A percentile compares a stretch with the other conserved stretches of the same genome.
phyloP scores from a whole-genome alignment of 75 land plant genomes.

The Sequoia sempervirens region DNA sequence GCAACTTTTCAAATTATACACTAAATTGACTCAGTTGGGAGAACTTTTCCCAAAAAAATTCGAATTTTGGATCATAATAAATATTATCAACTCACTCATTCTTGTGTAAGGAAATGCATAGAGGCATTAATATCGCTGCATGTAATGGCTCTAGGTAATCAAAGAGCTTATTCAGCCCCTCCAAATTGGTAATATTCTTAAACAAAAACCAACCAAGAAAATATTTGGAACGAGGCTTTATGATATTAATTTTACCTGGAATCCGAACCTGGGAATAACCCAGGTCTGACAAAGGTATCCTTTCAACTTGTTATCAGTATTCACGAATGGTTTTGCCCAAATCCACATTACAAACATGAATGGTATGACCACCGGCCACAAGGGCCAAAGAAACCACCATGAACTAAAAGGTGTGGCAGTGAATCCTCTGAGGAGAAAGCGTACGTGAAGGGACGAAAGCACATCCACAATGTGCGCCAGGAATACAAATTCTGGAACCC shows the following conservation, averaged over 20 bases:
- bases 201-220: not conserved
- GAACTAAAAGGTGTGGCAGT: constrained; percentile 35
- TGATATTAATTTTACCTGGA: constrained; percentile 42
- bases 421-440: constrained; percentile 45
- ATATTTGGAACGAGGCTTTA: not conserved
- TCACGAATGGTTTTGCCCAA: constrained; percentile 53
- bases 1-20: too few species aligned
- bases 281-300: constrained; percentile 55
- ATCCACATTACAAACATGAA: constrained; percentile 49
- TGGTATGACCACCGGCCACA: constrained; percentile 34
- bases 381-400: constrained; percentile 28
- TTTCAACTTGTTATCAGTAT: constrained; percentile 45
- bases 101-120: too few species aligned
- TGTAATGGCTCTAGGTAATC: too few species aligned
- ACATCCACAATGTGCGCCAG: constrained; percentile 78
- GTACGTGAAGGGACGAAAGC: constrained; percentile 46
- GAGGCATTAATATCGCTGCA: too few species aligned
- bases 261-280: constrained; percentile 80
- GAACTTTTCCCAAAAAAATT: too few species aligned
- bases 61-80: too few species aligned
- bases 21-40: too few species aligned
- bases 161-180: not conserved
- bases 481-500: constrained; percentile 83
- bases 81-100: too few species aligned
- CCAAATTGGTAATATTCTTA: not conserved